Conservation (phyloP, 768 basidiomycete species). For the Suillus sp. region DNA sequence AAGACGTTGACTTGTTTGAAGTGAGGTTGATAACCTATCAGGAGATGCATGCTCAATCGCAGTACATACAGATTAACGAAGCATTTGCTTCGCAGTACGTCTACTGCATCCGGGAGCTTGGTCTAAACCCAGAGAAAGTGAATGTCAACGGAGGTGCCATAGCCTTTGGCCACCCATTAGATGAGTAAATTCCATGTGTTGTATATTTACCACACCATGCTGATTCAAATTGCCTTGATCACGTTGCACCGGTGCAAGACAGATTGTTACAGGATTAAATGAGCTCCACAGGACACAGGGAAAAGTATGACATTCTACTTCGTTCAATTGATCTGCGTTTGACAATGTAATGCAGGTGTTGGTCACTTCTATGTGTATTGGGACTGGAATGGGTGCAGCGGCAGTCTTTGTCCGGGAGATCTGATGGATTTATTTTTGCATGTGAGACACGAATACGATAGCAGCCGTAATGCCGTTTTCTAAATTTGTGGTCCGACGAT, state of each 20-base stretch:
- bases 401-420: slow-evolving; percentile 61
- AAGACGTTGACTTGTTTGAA: slow-evolving; percentile 82
- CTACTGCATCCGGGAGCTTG: slow-evolving; percentile 69
- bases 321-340: slow-evolving; percentile 11
- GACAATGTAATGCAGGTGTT: slow-evolving; percentile 53
- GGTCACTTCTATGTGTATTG: slow-evolving; percentile 89
- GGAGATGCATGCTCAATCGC: slow-evolving; percentile 5
- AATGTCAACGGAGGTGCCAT: slow-evolving; percentile 94
- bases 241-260: slow-evolving; percentile 85
- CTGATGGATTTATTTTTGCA: not conserved
- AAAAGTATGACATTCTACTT: slow-evolving; percentile 47
- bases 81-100: slow-evolving; percentile 86
- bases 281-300: slow-evolving; percentile 69
- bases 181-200: slow-evolving; percentile 45
- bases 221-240: slow-evolving; percentile 25
- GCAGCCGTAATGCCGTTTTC: slow-evolving; percentile 14
- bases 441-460: not conserved
- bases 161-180: slow-evolving; percentile 82
- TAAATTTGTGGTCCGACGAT: slow-evolving; percentile 16
- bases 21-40: slow-evolving; percentile 35
- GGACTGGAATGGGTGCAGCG: slow-evolving; percentile 92
- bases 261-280: slow-evolving; percentile 81
- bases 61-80: slow-evolving; percentile 74
- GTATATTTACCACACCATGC: not conserved
- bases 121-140: slow-evolving; percentile 64